Percentiles rank a stretch among this genome's conserved stretches.
Conservation (phyloP, 805 yeast species). For the Yamadazyma akitaensis region DNA sequence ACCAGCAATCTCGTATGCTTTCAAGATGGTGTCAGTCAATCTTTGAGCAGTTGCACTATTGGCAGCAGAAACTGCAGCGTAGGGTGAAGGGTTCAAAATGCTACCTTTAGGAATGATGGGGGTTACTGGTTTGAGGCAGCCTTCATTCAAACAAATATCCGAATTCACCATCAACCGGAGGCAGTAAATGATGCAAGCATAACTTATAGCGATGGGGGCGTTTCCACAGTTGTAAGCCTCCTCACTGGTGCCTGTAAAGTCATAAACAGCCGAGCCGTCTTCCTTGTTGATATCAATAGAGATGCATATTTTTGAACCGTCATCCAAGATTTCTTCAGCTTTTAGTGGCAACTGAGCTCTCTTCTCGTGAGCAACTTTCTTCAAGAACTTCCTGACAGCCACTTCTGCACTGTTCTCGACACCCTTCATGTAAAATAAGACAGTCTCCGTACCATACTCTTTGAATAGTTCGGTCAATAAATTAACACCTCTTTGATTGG, state of each 20-base stretch:
- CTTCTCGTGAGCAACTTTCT: conserved; percentile 35
- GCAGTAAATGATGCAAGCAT: conserved; percentile 17
- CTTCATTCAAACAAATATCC: conserved; percentile 21
- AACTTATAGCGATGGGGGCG: conserved; percentile 18
- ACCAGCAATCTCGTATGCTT: conserved; percentile 19
- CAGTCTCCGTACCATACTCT: conserved; percentile 60
- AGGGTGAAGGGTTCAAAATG: conserved; percentile 14
- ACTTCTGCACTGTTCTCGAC: conserved; percentile 75
- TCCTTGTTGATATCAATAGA: conserved; percentile 15
- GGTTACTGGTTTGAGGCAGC: conserved; percentile 14
- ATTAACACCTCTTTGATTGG: conserved; percentile 77
- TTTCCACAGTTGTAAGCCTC: conserved; percentile 20
- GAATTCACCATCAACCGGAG: conserved; percentile 17
- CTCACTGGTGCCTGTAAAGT: conserved; percentile 23
- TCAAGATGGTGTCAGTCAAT: conserved; percentile 19
- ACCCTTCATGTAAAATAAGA: conserved; percentile 74
- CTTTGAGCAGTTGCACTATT: conserved; percentile 18
- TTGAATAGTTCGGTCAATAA: conserved; percentile 54
- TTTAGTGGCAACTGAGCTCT: conserved; percentile 23
- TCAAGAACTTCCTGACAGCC: conserved; percentile 49
- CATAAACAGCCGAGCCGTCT: conserved; percentile 22
- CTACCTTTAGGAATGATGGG: conserved; percentile 15
- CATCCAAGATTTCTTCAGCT: conserved; percentile 16
- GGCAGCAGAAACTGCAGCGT: conserved; percentile 17
- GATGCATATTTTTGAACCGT: conserved; percentile 15